Evolutionary conservation across 257 asterid species (phyloP), one percentile per base, ranked within the genome.

Genomic region (Petunia axillaris): DNA sequence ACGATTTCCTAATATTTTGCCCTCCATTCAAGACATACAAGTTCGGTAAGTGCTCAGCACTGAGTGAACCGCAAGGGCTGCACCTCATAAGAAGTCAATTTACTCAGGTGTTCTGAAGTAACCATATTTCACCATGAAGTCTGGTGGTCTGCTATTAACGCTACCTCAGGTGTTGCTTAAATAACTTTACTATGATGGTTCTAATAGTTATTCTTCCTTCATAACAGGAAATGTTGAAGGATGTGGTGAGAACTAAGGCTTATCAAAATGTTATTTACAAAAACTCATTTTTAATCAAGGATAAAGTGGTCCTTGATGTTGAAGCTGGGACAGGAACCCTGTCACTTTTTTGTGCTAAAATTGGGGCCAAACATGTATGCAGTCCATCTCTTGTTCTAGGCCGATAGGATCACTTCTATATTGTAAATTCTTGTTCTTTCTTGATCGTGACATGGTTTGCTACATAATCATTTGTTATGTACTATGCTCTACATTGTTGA

Each of bases 261-360:
- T 96, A 96, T 89, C 96, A 89, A 82, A 88, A 91, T 89, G 99
- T 91, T 75, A 94, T 96, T 59, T 90, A 89, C 84, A 94, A 86
- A 78, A 96, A 94, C 80, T 74, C 97, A 40, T 94, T 91, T 83
- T 97, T 96, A 76, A 83, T 92, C 89, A 94, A 94, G 88, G 97
- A 96, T 76, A 96, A 94, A 84, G 84, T 96, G 48, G 97, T 96
- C 83, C 98, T 96, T 82, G 98, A 95, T 79, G 99, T 94, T 63
- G 99, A 98, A 78, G 98, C 97, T 81, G 98, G 99, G 79, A 93
- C 97, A 2, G 99, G 99, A 82, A 95, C 94, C 58, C 93, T 95
- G 77, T 95, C 99, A 8, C 97, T 95, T 5, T 95, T 95, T 83
- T 95, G 99, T 85, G 99, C 99, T 54, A 95, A 93, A 94, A 92